phyloP scores from a whole-genome alignment of 2,329 filamentous ascomycete species.

The Capronia americana region DNA sequence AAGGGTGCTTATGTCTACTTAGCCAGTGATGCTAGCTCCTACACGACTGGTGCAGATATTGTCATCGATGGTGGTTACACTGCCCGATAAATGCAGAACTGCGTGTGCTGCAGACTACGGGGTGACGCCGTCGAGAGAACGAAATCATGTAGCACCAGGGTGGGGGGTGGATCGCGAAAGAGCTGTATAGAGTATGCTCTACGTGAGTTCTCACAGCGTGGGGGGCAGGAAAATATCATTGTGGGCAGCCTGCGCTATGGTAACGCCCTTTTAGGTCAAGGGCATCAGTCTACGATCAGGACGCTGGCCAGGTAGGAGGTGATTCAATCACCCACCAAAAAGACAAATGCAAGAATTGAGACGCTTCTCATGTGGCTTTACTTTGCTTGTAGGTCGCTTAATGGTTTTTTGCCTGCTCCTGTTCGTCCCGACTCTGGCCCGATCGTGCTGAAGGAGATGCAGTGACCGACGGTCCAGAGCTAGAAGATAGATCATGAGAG shows the following conservation, averaged over 20 bases:
- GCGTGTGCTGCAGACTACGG: background rate
- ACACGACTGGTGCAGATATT: conserved; percentile 58
- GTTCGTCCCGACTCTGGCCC: background rate
- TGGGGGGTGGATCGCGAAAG: background rate
- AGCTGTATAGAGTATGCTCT: background rate
- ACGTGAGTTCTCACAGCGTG: too few species aligned
- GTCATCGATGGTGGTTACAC: conserved; percentile 59
- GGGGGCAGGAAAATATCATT: background rate
- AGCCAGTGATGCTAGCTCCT: conserved; percentile 55
- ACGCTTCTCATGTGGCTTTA: too few species aligned
- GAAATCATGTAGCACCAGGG: background rate
- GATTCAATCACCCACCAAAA: background rate
- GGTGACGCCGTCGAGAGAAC: background rate
- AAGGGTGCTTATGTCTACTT: conserved; percentile 65
- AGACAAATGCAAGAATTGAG: background rate
- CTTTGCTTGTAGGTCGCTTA: background rate
- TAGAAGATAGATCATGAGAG: background rate
- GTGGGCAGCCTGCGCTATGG: background rate
- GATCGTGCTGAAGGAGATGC: background rate
- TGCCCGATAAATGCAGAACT: conserved; percentile 45
- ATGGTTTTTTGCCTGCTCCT: background rate
- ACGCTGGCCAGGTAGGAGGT: background rate
- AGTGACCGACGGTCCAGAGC: background rate
- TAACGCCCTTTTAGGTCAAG: too few species aligned
- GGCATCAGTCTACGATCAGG: background rate